Evolutionary conservation across 2,329 filamentous ascomycete species (phyloP).

Genomic region (Neoarthrinium moseri): DNA sequence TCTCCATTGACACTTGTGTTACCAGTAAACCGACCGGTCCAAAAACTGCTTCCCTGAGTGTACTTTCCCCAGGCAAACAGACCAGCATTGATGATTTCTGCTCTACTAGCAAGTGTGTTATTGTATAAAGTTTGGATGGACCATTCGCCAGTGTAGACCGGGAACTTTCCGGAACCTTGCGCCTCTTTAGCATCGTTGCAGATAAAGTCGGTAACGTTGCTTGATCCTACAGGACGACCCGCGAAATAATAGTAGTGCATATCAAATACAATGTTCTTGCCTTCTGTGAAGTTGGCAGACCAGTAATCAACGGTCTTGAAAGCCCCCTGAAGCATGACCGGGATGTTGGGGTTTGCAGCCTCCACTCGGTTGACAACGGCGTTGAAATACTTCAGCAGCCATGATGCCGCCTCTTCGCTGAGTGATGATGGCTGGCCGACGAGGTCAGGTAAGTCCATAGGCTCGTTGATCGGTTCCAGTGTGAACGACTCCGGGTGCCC

Average conservation of each 20-base stretch:
- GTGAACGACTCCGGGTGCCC: constrained; percentile 28
- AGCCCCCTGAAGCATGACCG: constrained; percentile 30
- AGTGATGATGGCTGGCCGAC: constrained; percentile 30
- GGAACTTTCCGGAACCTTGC: constrained; percentile 21
- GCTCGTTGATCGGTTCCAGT: constrained; percentile 35
- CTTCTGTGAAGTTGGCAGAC: constrained; percentile 21
- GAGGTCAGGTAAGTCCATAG: constrained; percentile 30
- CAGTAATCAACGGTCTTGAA: constrained; percentile 26
- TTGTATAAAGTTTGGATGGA: constrained; percentile 28
- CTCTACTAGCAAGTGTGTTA: constrained; percentile 27
- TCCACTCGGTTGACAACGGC: constrained; percentile 22
- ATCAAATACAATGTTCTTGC: constrained; percentile 29
- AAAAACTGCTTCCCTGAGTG: constrained; percentile 27
- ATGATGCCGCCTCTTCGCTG: constrained; percentile 24
- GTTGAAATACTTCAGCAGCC: constrained; percentile 31
- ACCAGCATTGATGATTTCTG: constrained; percentile 28
- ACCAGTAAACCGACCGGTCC: constrained; percentile 21
- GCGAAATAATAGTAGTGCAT: constrained; percentile 27
- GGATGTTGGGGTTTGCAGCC: constrained; percentile 25
- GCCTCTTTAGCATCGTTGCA: not conserved
- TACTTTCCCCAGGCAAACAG: constrained; percentile 31
- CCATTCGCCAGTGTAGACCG: constrained; percentile 34
- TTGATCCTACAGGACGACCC: not conserved
- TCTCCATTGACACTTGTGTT: constrained; percentile 11
- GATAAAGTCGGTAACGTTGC: not conserved